These are phyloP conservation scores for Gaeumannomyces tritici DNA, from an alignment of 2,329 filamentous ascomycete species.

Conservation along the genomic window DNA sequence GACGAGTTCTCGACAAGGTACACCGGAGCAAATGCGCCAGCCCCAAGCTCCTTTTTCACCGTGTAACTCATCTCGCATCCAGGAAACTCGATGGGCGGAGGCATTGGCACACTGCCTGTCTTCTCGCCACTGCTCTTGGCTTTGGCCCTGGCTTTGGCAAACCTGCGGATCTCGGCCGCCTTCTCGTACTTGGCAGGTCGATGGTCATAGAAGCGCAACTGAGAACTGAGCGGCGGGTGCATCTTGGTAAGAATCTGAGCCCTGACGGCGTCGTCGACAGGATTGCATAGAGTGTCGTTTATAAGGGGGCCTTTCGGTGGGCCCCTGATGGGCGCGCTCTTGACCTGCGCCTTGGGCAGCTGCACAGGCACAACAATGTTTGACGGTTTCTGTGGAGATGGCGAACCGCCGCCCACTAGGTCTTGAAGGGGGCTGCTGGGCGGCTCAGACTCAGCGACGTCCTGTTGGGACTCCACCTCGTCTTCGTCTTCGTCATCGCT, in stretches of 20 bases:
- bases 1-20: slow-evolving; percentile 76
- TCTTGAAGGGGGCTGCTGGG: slow-evolving; percentile 51
- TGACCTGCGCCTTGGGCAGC: slow-evolving; percentile 11
- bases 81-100: slow-evolving; percentile 59
- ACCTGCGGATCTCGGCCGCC: slow-evolving; percentile 71
- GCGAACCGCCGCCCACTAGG: slow-evolving; percentile 14
- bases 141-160: slow-evolving; percentile 57
- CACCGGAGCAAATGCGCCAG: slow-evolving; percentile 90
- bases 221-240: slow-evolving; percentile 63
- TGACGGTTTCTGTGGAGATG: slow-evolving; percentile 15
- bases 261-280: slow-evolving; percentile 68
- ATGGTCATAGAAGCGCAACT: slow-evolving; percentile 73
- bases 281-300: slow-evolving; percentile 77
- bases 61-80: slow-evolving; percentile 60
- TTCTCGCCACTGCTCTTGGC: slow-evolving; percentile 51
- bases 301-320: slow-evolving; percentile 62
- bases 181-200: slow-evolving; percentile 53
- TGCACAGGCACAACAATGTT: neutral
- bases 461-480: slow-evolving; percentile 14
- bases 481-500: slow-evolving; percentile 19
- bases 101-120: slow-evolving; percentile 44
- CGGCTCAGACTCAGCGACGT: slow-evolving; percentile 8
- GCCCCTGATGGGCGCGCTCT: slow-evolving; percentile 2
- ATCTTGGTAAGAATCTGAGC: slow-evolving; percentile 65
- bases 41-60: slow-evolving; percentile 76